Conservation (phyloP, 2,329 filamentous ascomycete genomes). For the Tolypocladium sp. region DNA sequence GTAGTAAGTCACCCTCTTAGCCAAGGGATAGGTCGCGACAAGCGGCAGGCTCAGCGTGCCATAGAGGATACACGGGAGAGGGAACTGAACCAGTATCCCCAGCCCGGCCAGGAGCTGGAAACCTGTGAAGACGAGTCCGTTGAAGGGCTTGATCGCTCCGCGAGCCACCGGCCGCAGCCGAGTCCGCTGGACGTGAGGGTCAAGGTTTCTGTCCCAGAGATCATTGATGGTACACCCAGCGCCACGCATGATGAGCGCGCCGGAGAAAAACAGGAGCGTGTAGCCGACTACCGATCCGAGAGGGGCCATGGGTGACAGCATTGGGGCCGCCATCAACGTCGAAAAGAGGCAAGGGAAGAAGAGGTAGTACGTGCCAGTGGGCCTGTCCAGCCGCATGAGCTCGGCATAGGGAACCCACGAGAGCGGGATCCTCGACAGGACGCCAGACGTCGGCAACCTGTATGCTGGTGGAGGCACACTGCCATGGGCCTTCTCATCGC, state of each 20-base stretch:
- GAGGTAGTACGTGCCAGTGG: constrained; percentile 73
- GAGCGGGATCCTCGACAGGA: constrained; percentile 59
- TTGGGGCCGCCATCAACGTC: constrained; percentile 67
- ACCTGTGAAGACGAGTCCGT: constrained; percentile 67
- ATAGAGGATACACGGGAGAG: constrained; percentile 64
- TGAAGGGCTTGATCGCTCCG: constrained; percentile 61
- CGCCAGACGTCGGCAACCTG: constrained; percentile 58
- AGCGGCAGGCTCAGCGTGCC: constrained; percentile 66
- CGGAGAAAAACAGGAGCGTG: constrained; percentile 61
- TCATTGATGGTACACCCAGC: constrained; percentile 87
- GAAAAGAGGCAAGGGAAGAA: constrained; percentile 82
- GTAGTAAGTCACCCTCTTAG: constrained; percentile 81
- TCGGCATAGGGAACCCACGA: constrained; percentile 75
- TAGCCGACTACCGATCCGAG: constrained; percentile 56
- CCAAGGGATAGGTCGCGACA: constrained; percentile 69
- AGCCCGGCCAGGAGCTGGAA: constrained; percentile 65
- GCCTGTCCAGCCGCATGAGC: constrained; percentile 72
- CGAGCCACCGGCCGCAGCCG: constrained; percentile 73
- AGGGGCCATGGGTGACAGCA: constrained; percentile 51
- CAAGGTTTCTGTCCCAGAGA: constrained; percentile 80
- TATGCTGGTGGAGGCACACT: constrained; percentile 33
- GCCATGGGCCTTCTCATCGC: not conserved
- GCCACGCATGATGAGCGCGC: constrained; percentile 77
- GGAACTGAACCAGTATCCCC: constrained; percentile 67
- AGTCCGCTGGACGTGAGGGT: constrained; percentile 70